Base-by-base conservation (phyloP, 805 yeast species). In the Hanseniaspora taiwanica region DNA sequence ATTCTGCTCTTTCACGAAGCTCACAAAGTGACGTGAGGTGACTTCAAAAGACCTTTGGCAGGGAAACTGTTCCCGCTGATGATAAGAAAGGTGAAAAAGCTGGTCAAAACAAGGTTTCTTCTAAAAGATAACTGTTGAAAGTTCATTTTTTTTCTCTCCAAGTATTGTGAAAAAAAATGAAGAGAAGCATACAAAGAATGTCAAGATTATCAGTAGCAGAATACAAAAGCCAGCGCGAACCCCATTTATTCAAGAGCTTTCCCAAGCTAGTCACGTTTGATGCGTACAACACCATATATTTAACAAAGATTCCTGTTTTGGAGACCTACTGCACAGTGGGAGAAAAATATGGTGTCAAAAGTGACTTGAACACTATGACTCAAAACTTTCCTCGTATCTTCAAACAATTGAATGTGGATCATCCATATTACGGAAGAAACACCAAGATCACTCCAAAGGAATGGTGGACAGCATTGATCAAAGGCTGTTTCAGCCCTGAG, bases 261-360 rank as follows among this genome's bases (percentile, higher is more conserved):
- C 76, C 78, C 5, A 61, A 59, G 31, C 52, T 77, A 3, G 56
- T 80, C 0, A 73, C 85, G 1, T 67, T 79, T 40, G 89, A 80
- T 55, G 81, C 78, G 0, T 80, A 76, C 57, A 76, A 74, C 34
- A 80, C 87, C 0, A 54, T 80, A 7, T 78, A 76, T 51, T 60
- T 71, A 0, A 81, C 86, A 2, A 63, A 61, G 16, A 58, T 58
- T 21, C 72, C 81, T 0, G 69, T 79, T 0, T 56, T 71, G 32
- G 56, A 60, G 19, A n/a, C 13, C 9, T 31, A 12, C 23, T n/a
- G 19, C 10, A 4, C 12, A 23, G 21, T 20, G 34, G 21, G 18
- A 0, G 39, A 51, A 6, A 63, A 63, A 35, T 66, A 66, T 52
- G 76, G 76, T 1, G 44, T 74, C 3, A 36, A 47, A 1, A 50